Conservation (phyloP, 2,329 filamentous ascomycete genomes). For the Graphilbum fragrans region DNA sequence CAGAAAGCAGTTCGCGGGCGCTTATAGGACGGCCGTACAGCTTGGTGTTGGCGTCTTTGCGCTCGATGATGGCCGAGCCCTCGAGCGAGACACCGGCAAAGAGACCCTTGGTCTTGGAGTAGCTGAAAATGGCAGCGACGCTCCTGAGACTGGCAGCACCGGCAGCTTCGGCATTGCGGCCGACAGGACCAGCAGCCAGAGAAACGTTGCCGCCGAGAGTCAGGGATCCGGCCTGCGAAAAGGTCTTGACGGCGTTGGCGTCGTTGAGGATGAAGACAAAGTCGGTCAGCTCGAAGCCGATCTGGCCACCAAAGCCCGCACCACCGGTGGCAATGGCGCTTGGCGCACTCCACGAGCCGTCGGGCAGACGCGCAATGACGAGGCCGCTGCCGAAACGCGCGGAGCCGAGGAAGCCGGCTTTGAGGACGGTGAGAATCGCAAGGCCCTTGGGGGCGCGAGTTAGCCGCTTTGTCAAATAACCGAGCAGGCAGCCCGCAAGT, state of each 20-base stretch:
- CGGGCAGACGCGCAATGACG: conserved; percentile 65
- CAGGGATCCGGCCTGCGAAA: conserved; percentile 81
- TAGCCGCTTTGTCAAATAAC: not conserved
- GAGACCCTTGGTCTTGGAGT: conserved; percentile 94
- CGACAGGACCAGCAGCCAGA: conserved; percentile 85
- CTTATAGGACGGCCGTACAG: conserved; percentile 77
- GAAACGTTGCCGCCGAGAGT: conserved; percentile 95
- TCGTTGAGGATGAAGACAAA: conserved; percentile 99
- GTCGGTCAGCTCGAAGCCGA: conserved; percentile 78
- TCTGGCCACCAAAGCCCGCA: conserved; percentile 74
- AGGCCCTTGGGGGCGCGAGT: conserved; percentile 42
- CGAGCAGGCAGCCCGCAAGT: too few species aligned
- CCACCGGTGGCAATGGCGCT: conserved; percentile 71
- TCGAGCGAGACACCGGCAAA: conserved; percentile 94
- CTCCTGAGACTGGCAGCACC: conserved; percentile 84
- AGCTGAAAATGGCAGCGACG: conserved; percentile 87
- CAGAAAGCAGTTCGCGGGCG: conserved; percentile 70
- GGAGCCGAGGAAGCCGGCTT: conserved; percentile 75
- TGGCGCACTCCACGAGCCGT: conserved; percentile 72
- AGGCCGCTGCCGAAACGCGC: conserved; percentile 72
- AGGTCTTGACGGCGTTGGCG: conserved; percentile 75
- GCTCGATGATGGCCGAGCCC: conserved; percentile 84
- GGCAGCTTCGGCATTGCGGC: conserved; percentile 89
- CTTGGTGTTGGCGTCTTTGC: conserved; percentile 93
- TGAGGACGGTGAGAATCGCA: conserved; percentile 75